phyloP scores from a whole-genome alignment of 106 monocot species.

The Xerophyta viscosa region DNA sequence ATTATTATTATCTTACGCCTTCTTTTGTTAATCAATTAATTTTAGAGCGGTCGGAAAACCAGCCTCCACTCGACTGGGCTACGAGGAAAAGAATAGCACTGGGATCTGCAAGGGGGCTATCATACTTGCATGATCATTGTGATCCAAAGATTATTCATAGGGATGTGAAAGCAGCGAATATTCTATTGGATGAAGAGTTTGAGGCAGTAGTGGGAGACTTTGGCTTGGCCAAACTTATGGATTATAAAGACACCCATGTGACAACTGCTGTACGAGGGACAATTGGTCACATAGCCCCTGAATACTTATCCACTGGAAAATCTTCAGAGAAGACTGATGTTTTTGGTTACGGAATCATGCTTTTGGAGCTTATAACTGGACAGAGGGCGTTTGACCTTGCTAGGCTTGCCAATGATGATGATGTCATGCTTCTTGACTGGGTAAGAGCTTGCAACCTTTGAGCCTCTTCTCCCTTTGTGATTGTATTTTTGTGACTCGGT shows the following conservation, averaged over 20 bases:
- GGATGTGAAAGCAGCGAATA: constrained; percentile 79
- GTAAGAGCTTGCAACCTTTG: constrained; percentile 26
- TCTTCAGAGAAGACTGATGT: constrained; percentile 82
- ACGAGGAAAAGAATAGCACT: constrained; percentile 50
- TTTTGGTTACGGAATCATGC: constrained; percentile 79
- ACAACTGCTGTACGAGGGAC: constrained; percentile 74
- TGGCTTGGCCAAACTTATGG: constrained; percentile 72
- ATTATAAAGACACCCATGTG: constrained; percentile 73
- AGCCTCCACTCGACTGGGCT: constrained; percentile 57
- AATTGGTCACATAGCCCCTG: constrained; percentile 69
- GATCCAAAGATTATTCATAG: constrained; percentile 78
- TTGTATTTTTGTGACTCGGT: no score
- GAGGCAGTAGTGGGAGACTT: constrained; percentile 75
- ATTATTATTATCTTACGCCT: no score
- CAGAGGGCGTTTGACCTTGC: constrained; percentile 80
- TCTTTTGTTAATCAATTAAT: no score
- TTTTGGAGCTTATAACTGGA: constrained; percentile 67
- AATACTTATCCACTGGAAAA: constrained; percentile 66
- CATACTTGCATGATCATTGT: constrained; percentile 72
- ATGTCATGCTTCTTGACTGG: constrained; percentile 79
- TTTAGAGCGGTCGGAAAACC: constrained; percentile 36
- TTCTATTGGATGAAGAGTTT: constrained; percentile 69
- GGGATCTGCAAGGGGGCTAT: constrained; percentile 70
- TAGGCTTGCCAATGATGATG: constrained; percentile 73
- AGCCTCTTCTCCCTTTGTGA: no score